Base-by-base conservation (phyloP, 2,329 filamentous ascomycete genomes). In the Sporothrix mexicana region DNA sequence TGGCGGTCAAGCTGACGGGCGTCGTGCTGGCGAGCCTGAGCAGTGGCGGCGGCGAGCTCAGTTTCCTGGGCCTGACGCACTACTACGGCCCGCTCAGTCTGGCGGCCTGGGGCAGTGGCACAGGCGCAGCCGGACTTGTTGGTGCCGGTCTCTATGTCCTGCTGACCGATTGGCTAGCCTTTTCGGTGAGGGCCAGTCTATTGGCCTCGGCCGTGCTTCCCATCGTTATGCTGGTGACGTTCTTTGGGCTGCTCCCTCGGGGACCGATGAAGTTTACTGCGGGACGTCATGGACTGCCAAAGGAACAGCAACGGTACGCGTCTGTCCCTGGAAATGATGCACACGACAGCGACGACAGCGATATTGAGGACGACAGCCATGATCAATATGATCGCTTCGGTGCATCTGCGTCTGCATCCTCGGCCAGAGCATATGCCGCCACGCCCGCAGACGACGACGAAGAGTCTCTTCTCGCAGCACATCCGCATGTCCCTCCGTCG, bases 71-170 rank as follows among this genome's bases (percentile, higher is more conserved):
- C 0, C 83, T 99, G 78, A 97, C 95, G 15, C 95, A 98, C 80
- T 98, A 92, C 83, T 98, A 98, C 78, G 96, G 95, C 0, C 91
- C 90, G 9, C 91, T 93, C 81, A 94, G 93, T 77, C 86, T 98
- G 20, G 95, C 95, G 0, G 91, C 93, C 49, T 99, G 96, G 96
- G 93, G 94, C 0, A 95, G 92, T 75, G 95, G 95, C 0, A 98
- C 95, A 0, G 95, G 95, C 1, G 95, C 92, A 0, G 95, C 95
- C 0, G 95, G 95, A 0, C 81, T 99, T 73, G 86, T 95, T 0
- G 96, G 96, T 5, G 94, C 95, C 0, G 94, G 94, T 0, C 86
- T 95, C 15, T 99, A 98, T 82, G 93, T 97, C 8, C 79, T 95
- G 66, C 87, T 96, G 73, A 98, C 95, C 0, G 95, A 93, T 45